phyloP scores from a whole-genome alignment of 495 filamentous ascomycete species.

The Penicillium longicatenatum region DNA sequence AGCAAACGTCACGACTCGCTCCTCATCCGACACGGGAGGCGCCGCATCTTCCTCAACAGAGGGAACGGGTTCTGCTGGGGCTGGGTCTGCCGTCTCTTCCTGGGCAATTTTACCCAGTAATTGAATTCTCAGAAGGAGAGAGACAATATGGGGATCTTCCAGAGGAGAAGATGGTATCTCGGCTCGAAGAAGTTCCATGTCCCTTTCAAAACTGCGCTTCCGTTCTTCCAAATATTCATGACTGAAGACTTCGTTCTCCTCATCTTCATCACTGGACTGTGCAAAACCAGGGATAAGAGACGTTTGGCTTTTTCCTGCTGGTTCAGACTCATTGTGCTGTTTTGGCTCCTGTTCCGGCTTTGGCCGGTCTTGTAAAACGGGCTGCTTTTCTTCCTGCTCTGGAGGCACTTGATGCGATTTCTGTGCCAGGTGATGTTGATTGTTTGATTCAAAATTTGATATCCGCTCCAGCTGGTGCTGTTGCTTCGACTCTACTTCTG shows the following conservation, averaged over 20 bases:
- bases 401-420: too few species aligned
- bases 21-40: neutral
- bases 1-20: conserved; percentile 20
- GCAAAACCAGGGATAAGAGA: conserved; percentile 36
- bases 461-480: neutral
- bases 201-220: conserved; percentile 49
- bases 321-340: neutral
- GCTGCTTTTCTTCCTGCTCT: neutral
- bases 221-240: conserved; percentile 54
- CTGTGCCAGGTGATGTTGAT: too few species aligned
- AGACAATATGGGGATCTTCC: conserved; percentile 47
- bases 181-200: conserved; percentile 45
- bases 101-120: conserved; percentile 45
- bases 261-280: conserved; percentile 45
- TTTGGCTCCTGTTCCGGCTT: neutral
- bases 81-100: conserved; percentile 14
- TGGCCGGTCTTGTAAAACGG: neutral
- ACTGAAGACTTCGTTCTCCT: conserved; percentile 48
- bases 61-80: conserved; percentile 1
- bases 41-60: conserved; percentile 18
- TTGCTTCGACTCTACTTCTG: neutral
- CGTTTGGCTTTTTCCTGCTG: neutral
- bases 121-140: conserved; percentile 48
- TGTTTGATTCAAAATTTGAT: neutral
- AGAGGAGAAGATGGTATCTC: conserved; percentile 48